Base-by-base conservation (phyloP, 129 eudicot species). In the Escallonia herrerae region DNA sequence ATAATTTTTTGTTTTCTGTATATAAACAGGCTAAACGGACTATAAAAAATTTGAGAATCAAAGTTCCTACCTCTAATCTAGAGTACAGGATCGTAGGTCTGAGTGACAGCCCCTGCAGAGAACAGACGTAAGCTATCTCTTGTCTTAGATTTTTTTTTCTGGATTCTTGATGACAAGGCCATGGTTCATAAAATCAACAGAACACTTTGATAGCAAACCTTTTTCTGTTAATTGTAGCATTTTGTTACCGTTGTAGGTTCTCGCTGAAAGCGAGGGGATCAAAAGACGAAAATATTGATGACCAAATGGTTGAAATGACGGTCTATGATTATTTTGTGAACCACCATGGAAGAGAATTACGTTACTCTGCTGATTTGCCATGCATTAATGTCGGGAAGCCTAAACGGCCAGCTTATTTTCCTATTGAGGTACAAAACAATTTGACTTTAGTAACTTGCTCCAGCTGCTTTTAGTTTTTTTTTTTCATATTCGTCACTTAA, bases 311-410 rank as follows among this genome's bases (percentile, higher is more conserved):
- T 11, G 97, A 91, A 67, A 65, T 91, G 15, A 87, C 97, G 0
- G 86, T 91, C 49, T 85, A 78, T 70, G 97, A 91, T 14, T 91
- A 91, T 51, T 91, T 91, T 57, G 96, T 87, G 14, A 80, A 81
- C 2, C 40, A 60, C 45, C 90, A 86, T 3, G 74, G 80, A 39
- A 81, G 82, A 5, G 81, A 84, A 3, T 56, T 91, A 70, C 82
- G 82, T 2, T 91, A 87, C 66, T 91, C 97, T 37, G 95, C 78
- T 53, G 88, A 91, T 39, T 53, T 87, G 2, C 97, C 97, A 8
- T 91, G 97, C 65, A 81, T 91, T 46, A 87, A 91, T 69, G 96
- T 91, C 49, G 97, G 97, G 41, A 84, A 76, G 70, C 96, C 97
- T 0, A 84, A 85, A 61, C 76, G 96, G 1, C 95, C 97, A 4